Conservation (phyloP, 1,139 yeast species). For the Taphrina flavorubra region DNA sequence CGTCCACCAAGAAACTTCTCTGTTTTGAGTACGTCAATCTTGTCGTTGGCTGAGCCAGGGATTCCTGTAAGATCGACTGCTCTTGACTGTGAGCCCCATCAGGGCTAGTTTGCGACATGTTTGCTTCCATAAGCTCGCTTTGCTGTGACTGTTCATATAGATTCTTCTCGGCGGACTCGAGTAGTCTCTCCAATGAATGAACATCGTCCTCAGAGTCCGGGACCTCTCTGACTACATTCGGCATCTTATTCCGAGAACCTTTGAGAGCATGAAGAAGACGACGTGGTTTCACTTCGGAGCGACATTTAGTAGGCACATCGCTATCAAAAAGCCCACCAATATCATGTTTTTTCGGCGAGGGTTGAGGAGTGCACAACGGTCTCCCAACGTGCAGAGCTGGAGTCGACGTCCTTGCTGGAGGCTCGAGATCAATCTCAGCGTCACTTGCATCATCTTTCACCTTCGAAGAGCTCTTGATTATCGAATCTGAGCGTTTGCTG, state of each 20-base stretch:
- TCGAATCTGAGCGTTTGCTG: background rate
- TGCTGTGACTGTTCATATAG: conserved; percentile 19
- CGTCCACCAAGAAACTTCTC: conserved; percentile 36
- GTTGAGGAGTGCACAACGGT: background rate
- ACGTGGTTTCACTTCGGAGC: background rate
- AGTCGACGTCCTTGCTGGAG: background rate
- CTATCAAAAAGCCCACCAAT: conserved; percentile 1
- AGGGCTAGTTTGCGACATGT: background rate
- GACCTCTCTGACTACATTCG: background rate
- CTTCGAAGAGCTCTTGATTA: background rate
- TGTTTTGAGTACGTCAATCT: conserved; percentile 39
- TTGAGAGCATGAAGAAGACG: conserved; percentile 9
- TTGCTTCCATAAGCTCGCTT: background rate
- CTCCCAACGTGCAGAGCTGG: background rate
- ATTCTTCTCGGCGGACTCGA: conserved; percentile 29
- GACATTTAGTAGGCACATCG: background rate
- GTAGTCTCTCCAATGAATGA: conserved; percentile 5
- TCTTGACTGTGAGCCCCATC: background rate
- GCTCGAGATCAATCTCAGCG: conserved; percentile 24
- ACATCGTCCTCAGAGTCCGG: conserved; percentile 5
- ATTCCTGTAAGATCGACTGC: background rate
- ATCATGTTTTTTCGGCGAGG: conserved; percentile 1
- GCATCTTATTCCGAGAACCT: background rate
- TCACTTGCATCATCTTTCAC: background rate
- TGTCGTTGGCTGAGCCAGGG: background rate